A percentile compares a stretch with the other conserved stretches of the same genome.
Evolutionary conservation across 2,329 filamentous ascomycete genomes (phyloP).

Genomic region (Aspergillus pseudoglaucus): DNA sequence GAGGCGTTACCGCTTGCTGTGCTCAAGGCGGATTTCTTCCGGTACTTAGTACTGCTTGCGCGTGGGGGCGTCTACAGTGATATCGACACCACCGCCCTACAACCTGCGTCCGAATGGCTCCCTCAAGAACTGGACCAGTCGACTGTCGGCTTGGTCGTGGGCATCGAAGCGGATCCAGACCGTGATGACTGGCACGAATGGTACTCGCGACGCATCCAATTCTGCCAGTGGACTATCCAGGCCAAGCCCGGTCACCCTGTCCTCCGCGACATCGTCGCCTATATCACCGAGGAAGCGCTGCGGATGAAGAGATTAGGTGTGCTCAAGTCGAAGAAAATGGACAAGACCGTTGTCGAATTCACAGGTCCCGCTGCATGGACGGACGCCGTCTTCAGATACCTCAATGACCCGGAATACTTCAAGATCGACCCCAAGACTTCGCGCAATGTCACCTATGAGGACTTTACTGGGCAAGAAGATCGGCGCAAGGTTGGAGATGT

Average conservation of each 20-base stretch:
- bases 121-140: conserved; percentile 69
- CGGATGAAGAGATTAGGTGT: conserved; percentile 62
- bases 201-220: conserved; percentile 95
- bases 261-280: conserved; percentile 76
- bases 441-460: conserved; percentile 71
- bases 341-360: conserved; percentile 81
- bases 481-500: conserved; percentile 90
- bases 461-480: conserved; percentile 80
- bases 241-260: conserved; percentile 90
- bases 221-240: conserved; percentile 99
- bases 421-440: conserved; percentile 61
- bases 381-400: conserved; percentile 82
- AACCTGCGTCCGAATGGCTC: conserved; percentile 81
- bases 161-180: conserved; percentile 94
- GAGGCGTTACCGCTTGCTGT: conserved; percentile 65
- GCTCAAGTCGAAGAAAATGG: conserved; percentile 54
- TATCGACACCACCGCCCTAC: conserved; percentile 84
- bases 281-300: conserved; percentile 77
- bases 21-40: conserved; percentile 71
- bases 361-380: conserved; percentile 95
- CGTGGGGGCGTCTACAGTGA: conserved; percentile 80
- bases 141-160: conserved; percentile 77
- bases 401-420: conserved; percentile 87
- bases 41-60: conserved; percentile 68
- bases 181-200: conserved; percentile 86